Conservation (phyloP, 306 rosid species). For the Cucurbita argyrosperma region DNA sequence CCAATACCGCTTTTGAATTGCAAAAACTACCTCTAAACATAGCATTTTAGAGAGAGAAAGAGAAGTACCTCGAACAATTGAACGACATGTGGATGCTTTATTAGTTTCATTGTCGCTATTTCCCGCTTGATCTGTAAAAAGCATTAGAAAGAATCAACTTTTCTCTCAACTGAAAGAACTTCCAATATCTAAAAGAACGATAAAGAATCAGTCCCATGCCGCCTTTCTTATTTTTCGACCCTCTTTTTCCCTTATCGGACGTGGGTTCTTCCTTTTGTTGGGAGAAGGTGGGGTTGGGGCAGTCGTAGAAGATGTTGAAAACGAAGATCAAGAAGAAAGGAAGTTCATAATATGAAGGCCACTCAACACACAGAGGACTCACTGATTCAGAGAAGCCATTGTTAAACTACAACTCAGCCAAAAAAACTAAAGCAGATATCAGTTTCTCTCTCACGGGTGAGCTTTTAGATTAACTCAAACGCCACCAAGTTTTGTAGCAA, state of each 20-base stretch:
- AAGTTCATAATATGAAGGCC: neutral
- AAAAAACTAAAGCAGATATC: neutral
- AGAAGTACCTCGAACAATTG: constrained; percentile 57
- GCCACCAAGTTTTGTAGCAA: no score
- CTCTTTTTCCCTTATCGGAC: neutral
- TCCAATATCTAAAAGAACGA: neutral
- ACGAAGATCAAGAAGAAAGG: neutral
- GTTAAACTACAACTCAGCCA: neutral
- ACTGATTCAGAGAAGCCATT: neutral
- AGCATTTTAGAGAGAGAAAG: constrained; percentile 5
- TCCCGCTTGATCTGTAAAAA: constrained; percentile 71
- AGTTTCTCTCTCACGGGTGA: neutral
- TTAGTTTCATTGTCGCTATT: constrained; percentile 88
- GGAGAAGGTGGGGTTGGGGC: neutral
- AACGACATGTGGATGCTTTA: constrained; percentile 95
- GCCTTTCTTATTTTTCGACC: neutral
- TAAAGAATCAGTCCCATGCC: neutral
- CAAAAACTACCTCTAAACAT: neutral
- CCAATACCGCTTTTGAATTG: neutral
- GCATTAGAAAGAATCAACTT: constrained; percentile 4
- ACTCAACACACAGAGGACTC: neutral
- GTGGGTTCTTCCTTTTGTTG: neutral
- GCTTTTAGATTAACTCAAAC: no score
- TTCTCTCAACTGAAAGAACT: neutral
- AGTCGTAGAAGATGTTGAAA: neutral